Base-by-base conservation (phyloP, 2,329 filamentous ascomycete genomes). In the Calonectria pauciramosa region DNA sequence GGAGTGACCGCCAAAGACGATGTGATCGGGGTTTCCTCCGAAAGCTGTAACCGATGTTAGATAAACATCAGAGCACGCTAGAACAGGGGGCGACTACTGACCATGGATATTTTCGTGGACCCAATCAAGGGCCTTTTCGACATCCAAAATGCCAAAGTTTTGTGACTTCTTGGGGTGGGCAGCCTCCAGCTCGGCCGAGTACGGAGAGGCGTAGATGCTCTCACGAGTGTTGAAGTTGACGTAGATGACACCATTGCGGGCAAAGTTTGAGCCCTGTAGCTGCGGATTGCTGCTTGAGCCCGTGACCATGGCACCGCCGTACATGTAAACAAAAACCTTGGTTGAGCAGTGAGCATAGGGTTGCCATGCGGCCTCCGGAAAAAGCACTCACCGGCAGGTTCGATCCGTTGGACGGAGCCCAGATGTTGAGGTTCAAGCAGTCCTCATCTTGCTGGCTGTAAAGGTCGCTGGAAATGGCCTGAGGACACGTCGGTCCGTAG, bases 121-220 rank as follows among this genome's bases (percentile, higher is more conserved):
- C 79, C 79, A 81, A n/a, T 79, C 79, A 49, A 81, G n/a, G 28
- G 79, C 79, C 67, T 79, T 80, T 11, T 81, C 76, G 0, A 81
- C 77, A 64, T 81, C 79, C 20, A 81, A 30, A 23, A 81, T 79
- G 69, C 78, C 76, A 52, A 81, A 81, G 74, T 81, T 81, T 14
- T 63, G 56, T 7, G 56, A 63, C 56, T 63, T 10, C n/a, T 63
- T 16, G 16, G 56, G 36, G n/a, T 28, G 16, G 34, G 34, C n/a
- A 20, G 20, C 56, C 56, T 63, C 26, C 34, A 63, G 9, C 79
- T 87, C 82, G 4, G 85, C 81, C 20, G 86, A 87, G 70, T 86
- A 82, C 6, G 87, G 84, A 7, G 87, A 88, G 10, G 86, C 86
- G 64, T 86, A 88, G 49, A 87, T 85, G 70, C 86, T 86, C 83